Conservation (phyloP, 257 asterid genomes). For the Leonotis leonurus region DNA sequence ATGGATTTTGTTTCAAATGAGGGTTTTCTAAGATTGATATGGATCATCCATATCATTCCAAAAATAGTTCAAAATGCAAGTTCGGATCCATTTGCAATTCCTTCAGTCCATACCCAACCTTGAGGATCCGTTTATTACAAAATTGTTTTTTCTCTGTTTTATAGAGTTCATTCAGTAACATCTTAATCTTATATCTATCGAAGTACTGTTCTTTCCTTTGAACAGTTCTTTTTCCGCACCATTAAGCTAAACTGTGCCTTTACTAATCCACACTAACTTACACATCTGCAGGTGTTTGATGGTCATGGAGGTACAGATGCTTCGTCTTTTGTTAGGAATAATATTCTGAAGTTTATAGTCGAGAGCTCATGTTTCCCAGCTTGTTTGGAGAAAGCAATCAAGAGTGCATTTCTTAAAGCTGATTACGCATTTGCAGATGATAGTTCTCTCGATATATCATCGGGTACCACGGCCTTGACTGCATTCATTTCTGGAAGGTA, state of each 20-base stretch:
- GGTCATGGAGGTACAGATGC: slow-evolving; percentile 99
- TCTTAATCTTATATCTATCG: neutral
- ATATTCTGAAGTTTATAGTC: slow-evolving; percentile 64
- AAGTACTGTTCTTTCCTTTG: neutral
- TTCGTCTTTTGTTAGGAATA: slow-evolving; percentile 57
- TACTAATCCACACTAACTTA: slow-evolving; percentile 4
- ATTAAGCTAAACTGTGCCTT: neutral
- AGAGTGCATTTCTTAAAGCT: slow-evolving; percentile 70
- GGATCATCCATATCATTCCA: neutral
- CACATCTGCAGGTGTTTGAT: slow-evolving; percentile 73
- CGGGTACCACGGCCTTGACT: slow-evolving; percentile 89
- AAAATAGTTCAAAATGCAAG: neutral
- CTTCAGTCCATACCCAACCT: neutral
- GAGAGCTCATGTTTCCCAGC: slow-evolving; percentile 66
- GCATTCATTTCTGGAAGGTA: slow-evolving; percentile 80
- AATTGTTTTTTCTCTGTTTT: neutral
- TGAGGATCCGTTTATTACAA: neutral
- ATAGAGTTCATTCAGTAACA: too few species aligned
- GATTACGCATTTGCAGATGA: slow-evolving; percentile 81
- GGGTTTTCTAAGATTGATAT: neutral
- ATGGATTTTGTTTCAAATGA: neutral
- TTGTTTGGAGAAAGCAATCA: slow-evolving; percentile 67
- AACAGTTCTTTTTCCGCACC: neutral
- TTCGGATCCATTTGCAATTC: neutral
- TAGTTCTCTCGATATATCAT: slow-evolving; percentile 69